Percentiles rank a stretch among this genome's conserved stretches.
Conservation (phyloP, 2,329 filamentous ascomycete species). For the Chaetomium sp. region DNA sequence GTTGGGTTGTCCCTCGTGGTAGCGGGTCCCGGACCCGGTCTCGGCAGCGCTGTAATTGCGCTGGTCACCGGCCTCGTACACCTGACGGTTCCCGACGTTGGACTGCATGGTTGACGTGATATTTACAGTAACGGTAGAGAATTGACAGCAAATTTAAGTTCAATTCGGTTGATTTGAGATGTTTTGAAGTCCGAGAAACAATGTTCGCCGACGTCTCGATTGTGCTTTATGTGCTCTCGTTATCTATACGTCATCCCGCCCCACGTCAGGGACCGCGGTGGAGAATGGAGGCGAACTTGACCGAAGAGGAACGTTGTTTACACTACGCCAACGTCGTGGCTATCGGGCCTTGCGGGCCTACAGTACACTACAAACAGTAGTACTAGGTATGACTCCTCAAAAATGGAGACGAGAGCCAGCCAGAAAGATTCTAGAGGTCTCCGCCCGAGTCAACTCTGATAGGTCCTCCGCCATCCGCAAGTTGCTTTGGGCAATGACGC, state of each 20-base stretch:
- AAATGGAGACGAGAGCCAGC: too few species aligned
- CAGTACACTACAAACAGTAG: too few species aligned
- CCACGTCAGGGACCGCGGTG: neutral
- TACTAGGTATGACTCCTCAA: too few species aligned
- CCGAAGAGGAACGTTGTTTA: too few species aligned
- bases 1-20: constrained; percentile 64
- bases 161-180: neutral
- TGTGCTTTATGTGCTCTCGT: neutral
- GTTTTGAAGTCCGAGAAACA: neutral
- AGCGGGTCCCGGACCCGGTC: constrained; percentile 48
- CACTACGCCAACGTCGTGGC: too few species aligned
- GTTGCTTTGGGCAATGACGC: too few species aligned
- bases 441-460: too few species aligned
- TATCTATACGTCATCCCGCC: constrained; percentile 3
- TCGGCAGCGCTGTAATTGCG: constrained; percentile 53
- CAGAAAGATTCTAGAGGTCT: too few species aligned
- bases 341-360: too few species aligned
- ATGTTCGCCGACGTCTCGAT: neutral
- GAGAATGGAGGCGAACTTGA: neutral
- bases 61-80: constrained; percentile 77
- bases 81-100: constrained; percentile 56
- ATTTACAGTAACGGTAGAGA: neutral
- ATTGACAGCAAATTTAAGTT: neutral
- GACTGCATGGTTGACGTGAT: constrained; percentile 38
- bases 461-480: too few species aligned